Evolutionary conservation across 805 yeast genomes (phyloP).

Genomic region (Metschnikowia colocasiae): DNA sequence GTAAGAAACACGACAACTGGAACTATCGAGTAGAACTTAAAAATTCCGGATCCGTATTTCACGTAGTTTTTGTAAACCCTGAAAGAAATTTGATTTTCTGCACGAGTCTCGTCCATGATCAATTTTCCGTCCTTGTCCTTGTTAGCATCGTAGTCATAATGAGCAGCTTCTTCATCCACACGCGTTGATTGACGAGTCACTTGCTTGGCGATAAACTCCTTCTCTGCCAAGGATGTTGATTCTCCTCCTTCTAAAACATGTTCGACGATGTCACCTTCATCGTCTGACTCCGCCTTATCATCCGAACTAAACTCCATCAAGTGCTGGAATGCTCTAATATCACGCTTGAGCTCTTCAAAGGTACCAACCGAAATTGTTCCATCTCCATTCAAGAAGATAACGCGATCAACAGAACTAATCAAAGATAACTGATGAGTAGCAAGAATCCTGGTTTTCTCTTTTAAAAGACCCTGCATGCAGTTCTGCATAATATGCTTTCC

Average conservation of each 20-base stretch:
- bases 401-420: conserved; percentile 63
- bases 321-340: conserved; percentile 33
- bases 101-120: conserved; percentile 14
- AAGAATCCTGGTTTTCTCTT: conserved; percentile 60
- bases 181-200: conserved; percentile 19
- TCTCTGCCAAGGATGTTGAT: conserved; percentile 6
- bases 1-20: conserved; percentile 20
- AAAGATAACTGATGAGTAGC: conserved; percentile 84
- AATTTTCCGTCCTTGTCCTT: conserved; percentile 17
- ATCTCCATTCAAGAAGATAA: conserved; percentile 66
- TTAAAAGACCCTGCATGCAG: conserved; percentile 60
- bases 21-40: conserved; percentile 21
- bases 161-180: conserved; percentile 31
- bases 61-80: conserved; percentile 33
- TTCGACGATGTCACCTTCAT: conserved; percentile 19
- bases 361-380: conserved; percentile 61
- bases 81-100: conserved; percentile 26
- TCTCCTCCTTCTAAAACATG: conserved; percentile 14
- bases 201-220: conserved; percentile 12
- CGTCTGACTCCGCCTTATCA: conserved; percentile 20
- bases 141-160: conserved; percentile 28
- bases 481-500: conserved; percentile 73
- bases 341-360: conserved; percentile 45
- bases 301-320: conserved; percentile 39
- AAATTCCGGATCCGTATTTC: conserved; percentile 26